Evolutionary conservation across 2,329 filamentous ascomycete species (phyloP).

Genomic region (Aspergillus persii): DNA sequence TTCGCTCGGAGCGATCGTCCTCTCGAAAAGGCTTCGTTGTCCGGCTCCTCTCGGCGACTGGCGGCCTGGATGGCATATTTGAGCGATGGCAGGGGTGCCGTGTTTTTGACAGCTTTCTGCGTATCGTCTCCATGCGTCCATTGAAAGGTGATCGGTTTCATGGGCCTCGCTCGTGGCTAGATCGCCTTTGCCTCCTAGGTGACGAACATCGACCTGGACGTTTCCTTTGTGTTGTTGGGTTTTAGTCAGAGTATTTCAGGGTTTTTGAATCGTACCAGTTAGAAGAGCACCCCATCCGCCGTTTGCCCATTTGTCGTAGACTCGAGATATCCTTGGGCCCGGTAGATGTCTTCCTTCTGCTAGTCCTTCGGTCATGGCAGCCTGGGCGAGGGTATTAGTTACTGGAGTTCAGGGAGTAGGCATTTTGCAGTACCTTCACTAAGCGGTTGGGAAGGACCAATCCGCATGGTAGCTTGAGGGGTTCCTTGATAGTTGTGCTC

Average conservation of each 20-base stretch:
- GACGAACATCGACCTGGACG: slow-evolving; percentile 3
- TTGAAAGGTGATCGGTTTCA: neutral
- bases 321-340: neutral
- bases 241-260: neutral
- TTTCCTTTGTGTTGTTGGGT: neutral
- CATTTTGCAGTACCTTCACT: slow-evolving; percentile 1
- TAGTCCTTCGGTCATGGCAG: slow-evolving; percentile 8
- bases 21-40: slow-evolving; percentile 20
- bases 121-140: slow-evolving; percentile 5
- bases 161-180: neutral
- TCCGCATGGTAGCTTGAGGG: slow-evolving; percentile 4
- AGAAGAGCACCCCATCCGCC: slow-evolving; percentile 5
- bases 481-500: neutral
- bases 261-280: slow-evolving; percentile 1
- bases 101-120: slow-evolving; percentile 16
- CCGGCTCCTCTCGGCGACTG: slow-evolving; percentile 37
- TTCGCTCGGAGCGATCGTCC: slow-evolving; percentile 21
- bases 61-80: slow-evolving; percentile 38
- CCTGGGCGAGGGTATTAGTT: neutral
- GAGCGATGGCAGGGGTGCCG: slow-evolving; percentile 36
- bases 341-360: neutral
- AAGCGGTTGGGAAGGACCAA: slow-evolving; percentile 7
- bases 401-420: neutral
- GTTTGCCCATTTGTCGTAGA: slow-evolving; percentile 5
- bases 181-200: slow-evolving; percentile 3